Percentiles rank a stretch among this genome's conserved stretches.
Conservation (phyloP, 306 rosid species). For the Gillenia trifoliata region DNA sequence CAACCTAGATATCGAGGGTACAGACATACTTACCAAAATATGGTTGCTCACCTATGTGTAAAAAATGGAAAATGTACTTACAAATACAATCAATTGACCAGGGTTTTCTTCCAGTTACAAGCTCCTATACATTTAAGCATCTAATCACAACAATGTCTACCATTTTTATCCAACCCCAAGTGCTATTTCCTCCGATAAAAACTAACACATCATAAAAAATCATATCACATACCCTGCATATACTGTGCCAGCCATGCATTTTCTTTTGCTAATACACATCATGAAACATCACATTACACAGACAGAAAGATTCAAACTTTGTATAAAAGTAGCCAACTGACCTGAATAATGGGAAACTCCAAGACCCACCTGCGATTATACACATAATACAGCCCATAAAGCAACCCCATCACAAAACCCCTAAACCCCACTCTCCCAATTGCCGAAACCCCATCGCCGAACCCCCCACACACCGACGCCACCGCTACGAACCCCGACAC, state of each 20-base stretch:
- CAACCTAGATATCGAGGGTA: not conserved
- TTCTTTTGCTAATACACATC: not conserved
- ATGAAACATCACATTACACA: not conserved
- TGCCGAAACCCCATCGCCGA: conserved; percentile 31
- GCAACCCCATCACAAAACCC: conserved; percentile 54
- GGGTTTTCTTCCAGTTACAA: not conserved
- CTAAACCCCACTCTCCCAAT: conserved; percentile 45
- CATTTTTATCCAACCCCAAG: not conserved
- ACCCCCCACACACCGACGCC: conserved; percentile 40
- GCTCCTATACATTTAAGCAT: not conserved
- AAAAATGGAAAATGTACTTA: not conserved
- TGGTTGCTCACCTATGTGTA: not conserved
- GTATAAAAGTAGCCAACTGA: conserved; percentile 7
- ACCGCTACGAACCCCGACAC: conserved; percentile 37
- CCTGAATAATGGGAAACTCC: conserved; percentile 92
- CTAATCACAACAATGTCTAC: not conserved
- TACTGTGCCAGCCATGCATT: not conserved
- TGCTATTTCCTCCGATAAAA: not conserved
- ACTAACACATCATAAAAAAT: not conserved
- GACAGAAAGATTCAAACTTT: not conserved
- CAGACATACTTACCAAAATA: not conserved
- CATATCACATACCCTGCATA: not conserved
- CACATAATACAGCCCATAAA: conserved; percentile 63
- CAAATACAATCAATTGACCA: not conserved
- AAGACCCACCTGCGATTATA: conserved; percentile 72